Percentiles rank a stretch among this genome's conserved stretches.
These are phyloP conservation scores for Nicotiana attenuata DNA, from an alignment of 257 asterid genomes.

Conservation along the genomic window DNA sequence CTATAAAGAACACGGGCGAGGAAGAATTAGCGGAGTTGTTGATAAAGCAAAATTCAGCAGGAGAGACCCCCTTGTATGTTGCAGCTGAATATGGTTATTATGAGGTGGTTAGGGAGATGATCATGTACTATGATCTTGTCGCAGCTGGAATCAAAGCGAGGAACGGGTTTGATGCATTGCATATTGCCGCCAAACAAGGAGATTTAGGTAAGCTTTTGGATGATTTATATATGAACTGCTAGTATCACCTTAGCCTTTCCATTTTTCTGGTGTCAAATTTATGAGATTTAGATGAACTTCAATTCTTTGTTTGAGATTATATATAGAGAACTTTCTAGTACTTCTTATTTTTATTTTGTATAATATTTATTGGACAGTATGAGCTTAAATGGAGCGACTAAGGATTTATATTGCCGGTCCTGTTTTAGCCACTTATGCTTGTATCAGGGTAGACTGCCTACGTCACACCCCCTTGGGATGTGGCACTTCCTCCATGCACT, in stretches of 20 bases:
- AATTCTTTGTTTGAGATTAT: too few species aligned
- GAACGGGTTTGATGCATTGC: conserved; percentile 51
- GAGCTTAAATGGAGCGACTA: too few species aligned
- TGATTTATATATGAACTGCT: not conserved
- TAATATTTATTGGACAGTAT: too few species aligned
- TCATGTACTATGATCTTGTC: conserved; percentile 29
- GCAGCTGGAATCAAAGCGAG: conserved; percentile 48
- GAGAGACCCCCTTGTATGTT: conserved; percentile 45
- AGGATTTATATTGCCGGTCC: too few species aligned
- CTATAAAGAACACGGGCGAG: conserved; percentile 11
- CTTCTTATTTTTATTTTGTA: too few species aligned
- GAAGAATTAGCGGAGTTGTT: conserved; percentile 30
- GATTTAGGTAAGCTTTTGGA: conserved; percentile 32
- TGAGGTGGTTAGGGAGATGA: conserved; percentile 40
- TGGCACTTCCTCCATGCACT: too few species aligned
- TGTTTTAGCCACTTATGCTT: too few species aligned
- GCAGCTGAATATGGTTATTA: conserved; percentile 44
- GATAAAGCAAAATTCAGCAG: conserved; percentile 34
- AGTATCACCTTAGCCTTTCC: not conserved
- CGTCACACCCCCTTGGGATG: too few species aligned
- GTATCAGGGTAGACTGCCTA: too few species aligned
- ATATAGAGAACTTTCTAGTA: too few species aligned
- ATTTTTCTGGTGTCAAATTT: not conserved
- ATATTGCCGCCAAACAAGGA: conserved; percentile 54
- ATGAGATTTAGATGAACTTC: too few species aligned